Evolutionary conservation across 2,329 filamentous ascomycete species (phyloP).

Genomic region (Scedosporium boydii): DNA sequence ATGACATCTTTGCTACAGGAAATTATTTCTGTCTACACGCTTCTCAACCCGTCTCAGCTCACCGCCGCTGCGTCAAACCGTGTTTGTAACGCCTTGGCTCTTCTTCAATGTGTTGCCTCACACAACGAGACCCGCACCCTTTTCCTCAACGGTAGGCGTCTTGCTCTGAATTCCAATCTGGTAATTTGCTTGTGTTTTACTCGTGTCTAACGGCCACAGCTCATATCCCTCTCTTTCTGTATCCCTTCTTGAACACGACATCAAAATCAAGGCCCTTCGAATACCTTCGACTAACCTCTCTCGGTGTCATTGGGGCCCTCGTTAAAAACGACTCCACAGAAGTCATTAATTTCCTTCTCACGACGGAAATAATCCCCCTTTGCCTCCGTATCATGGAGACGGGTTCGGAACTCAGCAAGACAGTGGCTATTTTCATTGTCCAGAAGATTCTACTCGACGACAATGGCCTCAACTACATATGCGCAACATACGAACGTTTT

Average conservation of each 20-base stretch:
- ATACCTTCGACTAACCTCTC: constrained; percentile 88
- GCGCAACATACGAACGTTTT: constrained; percentile 96
- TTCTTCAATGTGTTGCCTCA: constrained; percentile 93
- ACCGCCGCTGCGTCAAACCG: constrained; percentile 96
- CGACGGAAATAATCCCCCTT: constrained; percentile 95
- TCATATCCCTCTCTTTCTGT: constrained; percentile 94
- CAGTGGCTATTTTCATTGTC: constrained; percentile 97
- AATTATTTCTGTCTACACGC: constrained; percentile 96
- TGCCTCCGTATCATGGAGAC: constrained; percentile 99
- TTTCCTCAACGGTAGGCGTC: constrained; percentile 72
- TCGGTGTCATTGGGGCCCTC: constrained; percentile 91
- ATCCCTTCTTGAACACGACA: constrained; percentile 96
- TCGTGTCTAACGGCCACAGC: constrained; percentile 40
- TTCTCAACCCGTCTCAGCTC: constrained; percentile 92
- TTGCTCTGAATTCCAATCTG: neutral
- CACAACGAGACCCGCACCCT: constrained; percentile 93
- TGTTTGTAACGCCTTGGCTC: constrained; percentile 91
- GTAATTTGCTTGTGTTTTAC: neutral
- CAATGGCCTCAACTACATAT: constrained; percentile 94
- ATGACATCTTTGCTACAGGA: constrained; percentile 97
- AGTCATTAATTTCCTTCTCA: constrained; percentile 97
- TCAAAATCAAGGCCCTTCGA: constrained; percentile 97
- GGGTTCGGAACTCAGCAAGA: constrained; percentile 95
- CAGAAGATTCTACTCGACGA: constrained; percentile 98
- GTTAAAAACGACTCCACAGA: constrained; percentile 99